These are phyloP conservation scores for Coemansia sp. DNA, from an alignment of 192 early-diverging fungal genomes.

Conservation along the genomic window DNA sequence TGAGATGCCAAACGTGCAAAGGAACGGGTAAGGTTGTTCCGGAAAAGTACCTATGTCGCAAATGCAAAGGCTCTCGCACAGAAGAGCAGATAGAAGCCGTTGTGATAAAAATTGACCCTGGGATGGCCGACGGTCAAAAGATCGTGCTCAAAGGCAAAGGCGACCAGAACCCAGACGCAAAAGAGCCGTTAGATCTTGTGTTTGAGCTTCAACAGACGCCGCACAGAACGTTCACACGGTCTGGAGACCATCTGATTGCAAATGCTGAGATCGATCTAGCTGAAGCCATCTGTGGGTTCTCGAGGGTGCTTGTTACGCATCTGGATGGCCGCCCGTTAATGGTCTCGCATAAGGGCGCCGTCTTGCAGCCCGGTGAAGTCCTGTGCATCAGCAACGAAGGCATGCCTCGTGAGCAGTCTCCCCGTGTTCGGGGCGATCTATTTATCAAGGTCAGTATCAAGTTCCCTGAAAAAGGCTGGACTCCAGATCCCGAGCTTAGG, in stretches of 20 bases:
- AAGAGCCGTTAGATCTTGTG: constrained; percentile 85
- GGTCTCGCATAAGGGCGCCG: constrained; percentile 76
- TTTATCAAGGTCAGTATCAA: constrained; percentile 83
- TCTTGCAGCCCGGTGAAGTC: constrained; percentile 85
- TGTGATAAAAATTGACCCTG: constrained; percentile 91
- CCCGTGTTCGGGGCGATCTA: constrained; percentile 80
- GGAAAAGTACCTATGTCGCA: constrained; percentile 87
- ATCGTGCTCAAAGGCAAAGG: constrained; percentile 91
- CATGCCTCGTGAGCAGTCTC: constrained; percentile 80
- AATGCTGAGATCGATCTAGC: constrained; percentile 79
- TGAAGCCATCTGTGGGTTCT: constrained; percentile 92
- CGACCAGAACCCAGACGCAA: constrained; percentile 87
- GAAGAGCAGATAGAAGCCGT: constrained; percentile 84
- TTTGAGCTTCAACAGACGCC: constrained; percentile 85
- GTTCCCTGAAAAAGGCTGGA: constrained; percentile 67
- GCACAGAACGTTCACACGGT: constrained; percentile 77
- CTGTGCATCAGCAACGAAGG: constrained; percentile 85
- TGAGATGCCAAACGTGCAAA: constrained; percentile 62
- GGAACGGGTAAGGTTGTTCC: constrained; percentile 83
- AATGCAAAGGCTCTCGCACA: constrained; percentile 88
- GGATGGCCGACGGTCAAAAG: constrained; percentile 86
- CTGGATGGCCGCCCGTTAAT: constrained; percentile 84
- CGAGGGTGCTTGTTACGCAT: constrained; percentile 73
- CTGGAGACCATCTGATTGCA: constrained; percentile 77
- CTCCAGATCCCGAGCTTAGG: constrained; percentile 23